phyloP scores from a whole-genome alignment of 495 filamentous ascomycete species.

The Hypoxylon rickii region DNA sequence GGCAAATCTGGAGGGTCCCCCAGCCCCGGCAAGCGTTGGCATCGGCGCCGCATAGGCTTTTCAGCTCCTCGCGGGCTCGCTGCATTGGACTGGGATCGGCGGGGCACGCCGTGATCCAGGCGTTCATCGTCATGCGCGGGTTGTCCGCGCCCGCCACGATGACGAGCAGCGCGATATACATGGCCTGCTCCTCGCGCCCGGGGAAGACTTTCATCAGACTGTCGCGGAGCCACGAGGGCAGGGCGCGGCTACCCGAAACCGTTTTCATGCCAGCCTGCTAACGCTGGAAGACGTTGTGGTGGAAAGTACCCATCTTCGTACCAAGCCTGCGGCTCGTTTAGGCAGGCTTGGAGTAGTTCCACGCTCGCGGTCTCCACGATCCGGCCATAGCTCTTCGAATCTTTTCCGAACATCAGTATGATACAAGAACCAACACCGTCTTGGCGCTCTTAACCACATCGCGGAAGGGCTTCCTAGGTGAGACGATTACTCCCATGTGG shows the following conservation, averaged over 20 bases:
- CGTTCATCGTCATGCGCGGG: constrained; percentile 46
- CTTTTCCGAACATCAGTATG: too few species aligned
- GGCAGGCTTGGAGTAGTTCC: constrained; percentile 40
- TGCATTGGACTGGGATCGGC: constrained; percentile 37
- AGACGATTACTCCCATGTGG: too few species aligned
- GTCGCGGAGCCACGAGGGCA: constrained; percentile 41
- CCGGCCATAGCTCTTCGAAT: too few species aligned
- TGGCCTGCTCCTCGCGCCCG: constrained; percentile 48
- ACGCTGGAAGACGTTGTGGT: constrained; percentile 40
- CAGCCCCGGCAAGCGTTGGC: constrained; percentile 47
- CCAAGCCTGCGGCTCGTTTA: constrained; percentile 38
- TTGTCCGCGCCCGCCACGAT: constrained; percentile 54
- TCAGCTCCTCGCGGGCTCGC: constrained; percentile 43
- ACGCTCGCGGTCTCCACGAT: constrained; percentile 42
- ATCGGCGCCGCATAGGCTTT: constrained; percentile 43
- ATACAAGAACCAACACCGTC: too few species aligned
- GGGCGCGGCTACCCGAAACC: neutral
- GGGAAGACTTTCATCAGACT: constrained; percentile 44
- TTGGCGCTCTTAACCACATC: too few species aligned
- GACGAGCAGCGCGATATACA: constrained; percentile 47
- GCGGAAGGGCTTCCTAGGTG: too few species aligned
- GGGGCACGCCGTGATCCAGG: constrained; percentile 44
- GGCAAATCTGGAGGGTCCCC: constrained; percentile 53
- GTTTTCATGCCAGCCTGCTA: constrained; percentile 44
- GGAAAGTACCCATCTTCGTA: constrained; percentile 34